Conservation (phyloP, 225 moss, liverwort and hornwort genomes). For the Pleurozium schreberi region DNA sequence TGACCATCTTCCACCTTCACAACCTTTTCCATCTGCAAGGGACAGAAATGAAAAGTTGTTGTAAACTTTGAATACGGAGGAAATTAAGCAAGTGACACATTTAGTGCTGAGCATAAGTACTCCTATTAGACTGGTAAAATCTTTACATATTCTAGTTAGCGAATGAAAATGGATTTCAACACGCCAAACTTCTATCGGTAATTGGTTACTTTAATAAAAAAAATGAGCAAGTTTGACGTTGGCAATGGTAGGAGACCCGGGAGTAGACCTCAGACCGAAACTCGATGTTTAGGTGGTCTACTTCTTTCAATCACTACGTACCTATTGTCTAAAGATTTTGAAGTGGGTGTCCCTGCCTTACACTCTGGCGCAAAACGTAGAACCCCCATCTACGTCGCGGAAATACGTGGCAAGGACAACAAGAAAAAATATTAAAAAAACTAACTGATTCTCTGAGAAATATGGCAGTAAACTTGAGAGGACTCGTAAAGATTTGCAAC, state of each 20-base stretch:
- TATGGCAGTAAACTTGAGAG: background rate
- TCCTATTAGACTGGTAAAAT: background rate
- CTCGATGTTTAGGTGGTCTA: background rate
- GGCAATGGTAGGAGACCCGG: background rate
- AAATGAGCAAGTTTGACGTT: background rate
- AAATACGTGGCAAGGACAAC: background rate
- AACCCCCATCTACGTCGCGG: background rate
- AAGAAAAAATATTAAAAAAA: background rate
- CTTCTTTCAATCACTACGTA: background rate
- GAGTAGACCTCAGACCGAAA: background rate
- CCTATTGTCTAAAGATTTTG: background rate
- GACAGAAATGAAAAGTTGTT: background rate
- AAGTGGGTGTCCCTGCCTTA: background rate
- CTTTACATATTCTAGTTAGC: background rate
- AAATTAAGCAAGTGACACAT: background rate
- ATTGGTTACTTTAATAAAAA: background rate
- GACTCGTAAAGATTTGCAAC: background rate
- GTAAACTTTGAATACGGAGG: background rate
- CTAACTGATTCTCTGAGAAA: background rate
- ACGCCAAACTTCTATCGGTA: background rate
- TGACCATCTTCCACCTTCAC: conserved; percentile 54
- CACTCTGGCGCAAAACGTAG: background rate
- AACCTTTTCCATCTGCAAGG: conserved; percentile 43
- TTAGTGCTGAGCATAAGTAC: background rate
- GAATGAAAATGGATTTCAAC: background rate